phyloP scores from a whole-genome alignment of 1,284 basidiomycete species.

The Ceratobasidium papillatum region DNA sequence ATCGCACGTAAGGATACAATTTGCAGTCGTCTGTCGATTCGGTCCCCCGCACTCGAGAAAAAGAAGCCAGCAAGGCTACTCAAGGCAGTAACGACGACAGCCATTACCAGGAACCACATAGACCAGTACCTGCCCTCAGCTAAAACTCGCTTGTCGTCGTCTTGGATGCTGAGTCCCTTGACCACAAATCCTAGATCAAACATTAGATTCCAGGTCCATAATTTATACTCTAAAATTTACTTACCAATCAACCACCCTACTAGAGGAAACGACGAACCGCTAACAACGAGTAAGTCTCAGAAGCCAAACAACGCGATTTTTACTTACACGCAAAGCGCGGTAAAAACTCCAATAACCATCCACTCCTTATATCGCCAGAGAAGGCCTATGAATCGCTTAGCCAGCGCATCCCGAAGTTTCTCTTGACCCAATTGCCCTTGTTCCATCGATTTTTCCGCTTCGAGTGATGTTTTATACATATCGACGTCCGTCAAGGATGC shows the following conservation, averaged over 20 bases:
- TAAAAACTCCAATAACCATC: conserved; percentile 15
- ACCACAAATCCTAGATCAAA: conserved; percentile 44
- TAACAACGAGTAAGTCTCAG: conserved; percentile 16
- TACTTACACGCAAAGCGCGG: conserved; percentile 23
- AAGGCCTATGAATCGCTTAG: not conserved
- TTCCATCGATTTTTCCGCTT: conserved; percentile 12
- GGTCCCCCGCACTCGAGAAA: conserved; percentile 48
- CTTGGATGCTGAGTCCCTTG: conserved; percentile 45
- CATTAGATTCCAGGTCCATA: not conserved
- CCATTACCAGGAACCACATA: conserved; percentile 50
- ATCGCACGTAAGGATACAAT: conserved; percentile 16
- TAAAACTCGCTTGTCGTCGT: conserved; percentile 45
- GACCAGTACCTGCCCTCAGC: conserved; percentile 47
- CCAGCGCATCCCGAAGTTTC: not conserved
- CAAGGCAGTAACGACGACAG: conserved; percentile 46
- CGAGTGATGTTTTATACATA: not conserved
- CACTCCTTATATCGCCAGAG: conserved; percentile 8
- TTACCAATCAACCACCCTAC: conserved; percentile 51
- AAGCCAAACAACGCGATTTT: not conserved
- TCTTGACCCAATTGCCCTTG: not conserved
- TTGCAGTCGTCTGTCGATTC: conserved; percentile 45
- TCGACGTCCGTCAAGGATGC: not conserved
- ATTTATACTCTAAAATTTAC: not conserved
- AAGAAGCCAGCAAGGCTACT: conserved; percentile 47
- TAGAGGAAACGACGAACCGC: conserved; percentile 54